These are phyloP conservation scores for Scheffersomyces stambukii DNA, from an alignment of 1,139 yeast genomes.

Conservation along the genomic window DNA sequence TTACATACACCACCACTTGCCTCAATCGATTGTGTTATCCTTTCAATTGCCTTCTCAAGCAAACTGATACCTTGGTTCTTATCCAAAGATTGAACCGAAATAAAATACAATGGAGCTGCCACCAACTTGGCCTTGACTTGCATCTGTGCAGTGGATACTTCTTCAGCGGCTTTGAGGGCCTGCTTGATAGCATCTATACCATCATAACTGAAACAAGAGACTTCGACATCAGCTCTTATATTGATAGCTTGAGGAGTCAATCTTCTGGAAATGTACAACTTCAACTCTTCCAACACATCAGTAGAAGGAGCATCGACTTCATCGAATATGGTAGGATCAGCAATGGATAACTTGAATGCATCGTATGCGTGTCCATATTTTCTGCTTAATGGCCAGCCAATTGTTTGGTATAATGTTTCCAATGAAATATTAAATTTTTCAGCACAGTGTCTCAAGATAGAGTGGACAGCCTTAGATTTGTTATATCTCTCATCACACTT, in stretches of 20 bases:
- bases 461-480: constrained; percentile 95
- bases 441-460: constrained; percentile 96
- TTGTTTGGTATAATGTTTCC: constrained; percentile 77
- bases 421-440: constrained; percentile 89
- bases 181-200: constrained; percentile 96
- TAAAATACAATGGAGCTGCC: constrained; percentile 95
- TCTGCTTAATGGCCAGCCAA: constrained; percentile 97
- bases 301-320: constrained; percentile 68
- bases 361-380: constrained; percentile 97
- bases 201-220: constrained; percentile 93
- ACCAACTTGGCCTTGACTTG: constrained; percentile 89
- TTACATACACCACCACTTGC: constrained; percentile 82
- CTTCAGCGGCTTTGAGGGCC: constrained; percentile 86
- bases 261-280: constrained; percentile 83
- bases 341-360: constrained; percentile 93
- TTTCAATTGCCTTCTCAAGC: constrained; percentile 74
- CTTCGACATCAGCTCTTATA: constrained; percentile 96
- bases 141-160: constrained; percentile 75
- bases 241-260: constrained; percentile 97
- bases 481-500: constrained; percentile 98
- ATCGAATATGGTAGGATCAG: constrained; percentile 86
- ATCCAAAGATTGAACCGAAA: constrained; percentile 90
- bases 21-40: constrained; percentile 65
- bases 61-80: constrained; percentile 81
- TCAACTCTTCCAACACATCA: constrained; percentile 75